Conservation (phyloP, 306 rosid species). For the Nissolia schottii region DNA sequence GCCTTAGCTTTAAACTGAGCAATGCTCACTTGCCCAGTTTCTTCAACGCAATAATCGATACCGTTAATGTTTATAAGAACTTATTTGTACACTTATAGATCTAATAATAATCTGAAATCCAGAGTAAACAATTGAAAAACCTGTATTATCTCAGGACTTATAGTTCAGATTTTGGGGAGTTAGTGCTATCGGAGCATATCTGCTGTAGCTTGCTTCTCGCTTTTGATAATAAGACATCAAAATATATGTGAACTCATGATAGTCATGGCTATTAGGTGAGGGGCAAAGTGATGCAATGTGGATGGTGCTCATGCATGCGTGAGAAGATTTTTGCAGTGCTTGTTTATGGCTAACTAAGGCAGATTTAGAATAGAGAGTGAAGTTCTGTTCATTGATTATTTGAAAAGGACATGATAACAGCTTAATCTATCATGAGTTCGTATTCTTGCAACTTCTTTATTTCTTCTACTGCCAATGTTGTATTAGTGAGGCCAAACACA, state of each 20-base stretch:
- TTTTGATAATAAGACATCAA: slow-evolving; percentile 10
- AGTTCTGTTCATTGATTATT: background rate
- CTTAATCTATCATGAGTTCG: background rate
- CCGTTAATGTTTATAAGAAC: background rate
- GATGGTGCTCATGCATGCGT: background rate
- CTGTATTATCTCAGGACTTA: slow-evolving; percentile 10
- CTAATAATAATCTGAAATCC: background rate
- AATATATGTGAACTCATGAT: background rate
- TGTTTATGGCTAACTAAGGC: background rate
- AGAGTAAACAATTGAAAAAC: background rate
- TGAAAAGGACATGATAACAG: background rate
- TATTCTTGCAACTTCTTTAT: background rate
- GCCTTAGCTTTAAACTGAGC: background rate
- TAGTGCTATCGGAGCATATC: background rate
- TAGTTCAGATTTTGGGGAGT: background rate
- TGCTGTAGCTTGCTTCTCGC: background rate
- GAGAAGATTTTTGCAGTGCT: background rate
- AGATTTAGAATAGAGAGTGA: background rate
- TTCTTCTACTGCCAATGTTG: background rate
- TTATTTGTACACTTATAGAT: background rate
- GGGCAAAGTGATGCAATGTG: background rate
- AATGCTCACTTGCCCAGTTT: background rate
- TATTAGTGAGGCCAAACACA: background rate
- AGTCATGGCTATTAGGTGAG: background rate
- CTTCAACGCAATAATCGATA: background rate